Base-by-base conservation (phyloP, 768 basidiomycete species). In the Terana coerulea region DNA sequence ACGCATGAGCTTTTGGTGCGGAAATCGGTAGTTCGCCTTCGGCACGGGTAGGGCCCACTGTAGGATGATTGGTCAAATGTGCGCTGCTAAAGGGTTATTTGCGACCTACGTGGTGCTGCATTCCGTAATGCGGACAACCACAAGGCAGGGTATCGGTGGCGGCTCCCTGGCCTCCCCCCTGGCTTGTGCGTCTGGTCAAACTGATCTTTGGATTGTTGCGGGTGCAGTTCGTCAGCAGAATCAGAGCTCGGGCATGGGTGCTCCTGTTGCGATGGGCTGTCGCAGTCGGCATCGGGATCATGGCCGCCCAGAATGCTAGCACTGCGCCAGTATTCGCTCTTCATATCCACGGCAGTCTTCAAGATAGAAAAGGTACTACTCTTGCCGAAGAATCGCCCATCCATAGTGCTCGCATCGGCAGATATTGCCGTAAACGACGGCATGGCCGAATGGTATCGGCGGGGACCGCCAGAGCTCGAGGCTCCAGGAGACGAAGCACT, bases 351-450 rank as follows among this genome's bases (percentile, higher is more conserved):
- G 4, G 49, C 49, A 17, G 36, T 40, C 29, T 34, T 31, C 37
- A 50, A 11, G 4, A 50, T 41, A 26, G 39, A n/a, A 34, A 50
- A 50, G 24, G 37, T 15, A 30, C 49, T 50, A 40, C 49, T 50
- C 39, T 50, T 50, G 19, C 49, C 49, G 33, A 50, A 50, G 49
- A 50, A 50, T 22, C 49, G 24, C 21, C 28, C 17, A 33, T 50
- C 49, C 17, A 42, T 14, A 17, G 26, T 40, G n/a, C 15, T 11
- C 12, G 25, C 39, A 6, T 29, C 25, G 12, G 42, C 29, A 3
- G 36, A 25, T n/a, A 21, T 17, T 21, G n/a, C 9, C 15, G 15
- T 21, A 28, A 29, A 7, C 5, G 26, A n/a, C 17, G 44, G 28
- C 29, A 26, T 19, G 17, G 45, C 17, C n/a, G 45, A 33, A n/a